Conservation (phyloP, 2,329 filamentous ascomycete genomes). For the Aureobasidium sp. region DNA sequence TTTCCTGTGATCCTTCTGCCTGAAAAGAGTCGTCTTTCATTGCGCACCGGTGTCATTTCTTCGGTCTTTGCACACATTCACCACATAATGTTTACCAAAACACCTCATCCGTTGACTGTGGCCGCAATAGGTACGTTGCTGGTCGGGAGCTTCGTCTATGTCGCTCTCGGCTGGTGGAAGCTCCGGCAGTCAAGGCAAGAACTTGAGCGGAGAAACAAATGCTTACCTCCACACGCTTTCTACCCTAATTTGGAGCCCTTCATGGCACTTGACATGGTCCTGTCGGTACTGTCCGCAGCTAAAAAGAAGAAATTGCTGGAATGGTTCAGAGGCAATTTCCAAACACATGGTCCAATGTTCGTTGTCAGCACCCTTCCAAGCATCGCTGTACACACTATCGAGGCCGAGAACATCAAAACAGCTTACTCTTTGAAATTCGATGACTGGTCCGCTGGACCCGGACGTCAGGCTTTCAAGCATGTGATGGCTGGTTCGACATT, state of each 20-base stretch:
- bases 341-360: constrained; percentile 30
- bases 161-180: not conserved
- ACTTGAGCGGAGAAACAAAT: not conserved
- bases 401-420: constrained; percentile 44
- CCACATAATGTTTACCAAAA: not conserved
- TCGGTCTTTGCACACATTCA: not conserved
- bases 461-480: constrained; percentile 29
- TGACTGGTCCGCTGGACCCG: constrained; percentile 37
- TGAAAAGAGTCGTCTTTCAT: not conserved
- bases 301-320: constrained; percentile 6
- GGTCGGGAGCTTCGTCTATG: not conserved
- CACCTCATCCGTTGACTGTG: not conserved
- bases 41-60: not conserved
- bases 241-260: not conserved
- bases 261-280: constrained; percentile 12
- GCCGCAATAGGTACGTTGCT: not conserved
- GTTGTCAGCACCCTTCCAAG: constrained; percentile 31
- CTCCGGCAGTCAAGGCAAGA: not conserved
- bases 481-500: constrained; percentile 39
- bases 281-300: constrained; percentile 1
- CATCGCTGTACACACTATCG: constrained; percentile 34
- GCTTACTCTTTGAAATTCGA: constrained; percentile 41
- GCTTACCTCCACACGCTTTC: not conserved
- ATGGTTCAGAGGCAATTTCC: constrained; percentile 5
- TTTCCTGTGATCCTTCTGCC: not conserved